These are phyloP conservation scores for Ophidiomyces ophidiicola DNA, from an alignment of 2,329 filamentous ascomycete species.

Conservation along the genomic window DNA sequence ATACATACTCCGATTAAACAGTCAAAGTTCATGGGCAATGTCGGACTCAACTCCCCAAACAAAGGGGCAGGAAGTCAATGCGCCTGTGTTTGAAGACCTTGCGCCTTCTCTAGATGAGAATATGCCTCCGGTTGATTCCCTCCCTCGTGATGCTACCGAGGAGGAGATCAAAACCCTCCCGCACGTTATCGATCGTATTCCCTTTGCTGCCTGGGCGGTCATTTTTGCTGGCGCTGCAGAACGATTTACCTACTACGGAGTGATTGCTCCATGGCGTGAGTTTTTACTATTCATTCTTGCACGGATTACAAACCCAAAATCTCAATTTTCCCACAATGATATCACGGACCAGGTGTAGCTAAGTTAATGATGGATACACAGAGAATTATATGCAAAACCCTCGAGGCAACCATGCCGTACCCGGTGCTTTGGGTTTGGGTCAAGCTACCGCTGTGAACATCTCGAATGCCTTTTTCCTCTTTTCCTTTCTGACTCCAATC, in stretches of 20 bases:
- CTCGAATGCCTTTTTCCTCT: slow-evolving; percentile 46
- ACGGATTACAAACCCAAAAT: not conserved
- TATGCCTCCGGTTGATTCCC: not conserved
- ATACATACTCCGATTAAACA: too few species aligned
- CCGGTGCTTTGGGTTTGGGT: slow-evolving; percentile 45
- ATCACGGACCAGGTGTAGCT: not conserved
- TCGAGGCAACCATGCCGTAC: slow-evolving; percentile 22
- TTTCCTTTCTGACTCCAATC: slow-evolving; percentile 32
- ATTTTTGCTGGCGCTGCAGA: slow-evolving; percentile 8
- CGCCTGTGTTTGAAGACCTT: too few species aligned
- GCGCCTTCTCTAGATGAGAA: too few species aligned
- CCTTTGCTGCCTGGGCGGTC: slow-evolving; percentile 5
- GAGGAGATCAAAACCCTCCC: slow-evolving; percentile 9
- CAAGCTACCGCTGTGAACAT: slow-evolving; percentile 45
- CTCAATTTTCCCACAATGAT: not conserved
- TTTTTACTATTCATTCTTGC: not conserved
- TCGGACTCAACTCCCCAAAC: too few species aligned
- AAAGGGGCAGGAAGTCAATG: too few species aligned
- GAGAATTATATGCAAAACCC: slow-evolving; percentile 13
- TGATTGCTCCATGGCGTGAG: slow-evolving; percentile 9
- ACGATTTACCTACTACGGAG: slow-evolving; percentile 10
- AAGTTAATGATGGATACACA: slow-evolving; percentile 1
- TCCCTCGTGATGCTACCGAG: slow-evolving; percentile 8
- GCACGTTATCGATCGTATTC: slow-evolving; percentile 12
- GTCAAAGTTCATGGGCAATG: too few species aligned